These are phyloP conservation scores for Pseudonitzschia multiseries DNA, from an alignment of 108 stramenopile genomes.

Conservation along the genomic window DNA sequence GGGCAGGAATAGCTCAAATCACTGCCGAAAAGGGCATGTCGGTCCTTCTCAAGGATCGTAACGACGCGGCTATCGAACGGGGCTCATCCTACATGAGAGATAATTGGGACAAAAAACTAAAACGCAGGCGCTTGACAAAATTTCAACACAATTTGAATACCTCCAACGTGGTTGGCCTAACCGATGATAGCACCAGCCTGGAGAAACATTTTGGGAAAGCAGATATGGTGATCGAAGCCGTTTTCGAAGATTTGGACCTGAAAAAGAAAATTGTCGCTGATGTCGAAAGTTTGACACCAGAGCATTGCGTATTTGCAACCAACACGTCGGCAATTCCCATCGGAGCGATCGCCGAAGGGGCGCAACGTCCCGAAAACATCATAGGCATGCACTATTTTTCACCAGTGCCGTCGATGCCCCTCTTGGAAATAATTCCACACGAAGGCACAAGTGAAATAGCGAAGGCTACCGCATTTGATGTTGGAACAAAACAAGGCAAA, in stretches of 20 bases:
- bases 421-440: constrained; percentile 98
- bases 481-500: constrained; percentile 99
- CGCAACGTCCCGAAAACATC: constrained; percentile 90
- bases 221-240: constrained; percentile 98
- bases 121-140: constrained; percentile 90
- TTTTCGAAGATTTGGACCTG: constrained; percentile 95
- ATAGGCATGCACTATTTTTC: constrained; percentile 99
- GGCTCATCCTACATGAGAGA: constrained; percentile 90
- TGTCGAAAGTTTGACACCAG: constrained; percentile 87
- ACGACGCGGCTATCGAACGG: constrained; percentile 74
- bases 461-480: constrained; percentile 90
- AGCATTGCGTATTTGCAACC: constrained; percentile 96
- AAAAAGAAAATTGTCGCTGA: constrained; percentile 94
- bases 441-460: constrained; percentile 82
- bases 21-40: constrained; percentile 92
- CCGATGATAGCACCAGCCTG: constrained; percentile 71
- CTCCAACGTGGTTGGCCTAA: constrained; percentile 87
- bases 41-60: constrained; percentile 96
- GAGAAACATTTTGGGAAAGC: constrained; percentile 84
- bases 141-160: constrained; percentile 86
- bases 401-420: constrained; percentile 97
- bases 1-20: constrained; percentile 98
- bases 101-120: constrained; percentile 93
- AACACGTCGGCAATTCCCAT: constrained; percentile 99
- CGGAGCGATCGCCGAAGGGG: constrained; percentile 91